Evolutionary conservation across 495 filamentous ascomycete genomes (phyloP), one percentile per base, ranked within the genome.

Genomic region (Penicillium lagena): DNA sequence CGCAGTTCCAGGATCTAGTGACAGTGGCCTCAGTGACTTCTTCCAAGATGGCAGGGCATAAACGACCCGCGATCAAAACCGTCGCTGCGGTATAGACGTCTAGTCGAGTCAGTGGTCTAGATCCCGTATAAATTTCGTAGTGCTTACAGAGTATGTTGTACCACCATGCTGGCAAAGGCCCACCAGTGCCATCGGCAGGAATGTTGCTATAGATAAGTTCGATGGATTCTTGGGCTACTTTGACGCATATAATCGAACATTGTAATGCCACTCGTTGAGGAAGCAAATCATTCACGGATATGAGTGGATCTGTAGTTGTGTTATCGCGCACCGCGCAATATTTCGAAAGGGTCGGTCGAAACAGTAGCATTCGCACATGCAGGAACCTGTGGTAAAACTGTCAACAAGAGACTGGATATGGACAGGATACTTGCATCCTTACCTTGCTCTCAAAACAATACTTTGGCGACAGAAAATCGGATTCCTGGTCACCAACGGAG

Each of bases 71-170:
- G 15, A 67, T 66, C 1, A 70, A 39, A 11, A 68, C 64, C 7
- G 66, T 70, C 7, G 66, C 66, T 1, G 66, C 64, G 1, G 62
- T 64, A 46, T 70, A 67, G 12, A 64, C 56, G 15, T 67, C 62
- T 68, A 39, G 1, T 15, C 12, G 17, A 36, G 33, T 31, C 13
- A 49, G 31, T 15, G 22, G 22, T 22, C 22, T 22, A 6, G 4
- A n/a, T 30, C 7, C 10, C 30, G 41, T n/a, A 9, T 28, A 6
- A 12, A 14, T n/a, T 8, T 2, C 1, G 2, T 1, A 27, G 13
- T 22, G 44, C 62, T 44, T 27, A 68, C 63, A 70, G 1, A 68
- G 58, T 29, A 68, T 64, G 8, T 67, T 68, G 38, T 68, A 65
- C 66, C 66, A 70, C 63, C 64, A 70, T 1, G 64, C 64, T 7